A percentile compares a stretch with the other conserved stretches of the same genome.
phyloP scores from a whole-genome alignment of 768 basidiomycete genomes.

The Megacollybia marginata region DNA sequence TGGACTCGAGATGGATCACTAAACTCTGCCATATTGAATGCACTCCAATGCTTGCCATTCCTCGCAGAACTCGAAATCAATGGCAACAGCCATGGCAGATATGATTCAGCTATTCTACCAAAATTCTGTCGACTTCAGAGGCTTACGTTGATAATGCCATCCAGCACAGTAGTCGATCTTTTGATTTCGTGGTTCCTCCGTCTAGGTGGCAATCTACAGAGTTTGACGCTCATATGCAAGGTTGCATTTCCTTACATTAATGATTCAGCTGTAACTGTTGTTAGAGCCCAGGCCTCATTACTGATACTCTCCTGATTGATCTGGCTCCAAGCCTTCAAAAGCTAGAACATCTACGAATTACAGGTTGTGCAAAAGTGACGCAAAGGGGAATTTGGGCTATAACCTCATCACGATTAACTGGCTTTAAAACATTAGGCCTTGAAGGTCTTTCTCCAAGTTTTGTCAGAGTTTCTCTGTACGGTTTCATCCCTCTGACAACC shows the following conservation, averaged over 20 bases:
- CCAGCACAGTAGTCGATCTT: slow-evolving; percentile 38
- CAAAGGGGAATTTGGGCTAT: slow-evolving; percentile 55
- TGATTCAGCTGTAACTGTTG: neutral
- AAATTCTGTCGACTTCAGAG: slow-evolving; percentile 44
- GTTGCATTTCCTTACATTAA: slow-evolving; percentile 23
- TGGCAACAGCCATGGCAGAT: slow-evolving; percentile 46
- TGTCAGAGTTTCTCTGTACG: slow-evolving; percentile 27
- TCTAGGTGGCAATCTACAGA: slow-evolving; percentile 40
- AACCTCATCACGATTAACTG: slow-evolving; percentile 33
- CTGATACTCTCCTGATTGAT: slow-evolving; percentile 43
- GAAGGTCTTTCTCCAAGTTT: slow-evolving; percentile 58
- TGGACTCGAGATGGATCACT: slow-evolving; percentile 82
- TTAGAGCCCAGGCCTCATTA: slow-evolving; percentile 51
- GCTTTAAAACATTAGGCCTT: slow-evolving; percentile 48
- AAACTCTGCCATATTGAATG: slow-evolving; percentile 48
- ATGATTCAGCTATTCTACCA: slow-evolving; percentile 43
- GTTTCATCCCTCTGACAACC: neutral
- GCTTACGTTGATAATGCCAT: slow-evolving; percentile 74
- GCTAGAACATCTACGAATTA: slow-evolving; percentile 51
- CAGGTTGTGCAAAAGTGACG: slow-evolving; percentile 66
- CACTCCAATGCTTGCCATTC: slow-evolving; percentile 31
- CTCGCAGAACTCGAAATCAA: slow-evolving; percentile 66
- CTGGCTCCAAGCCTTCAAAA: slow-evolving; percentile 42
- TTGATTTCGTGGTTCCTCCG: slow-evolving; percentile 43
- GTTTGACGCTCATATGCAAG: slow-evolving; percentile 65